These are phyloP conservation scores for Dendrobium huoshanense DNA, from an alignment of 106 monocot genomes.

Conservation along the genomic window DNA sequence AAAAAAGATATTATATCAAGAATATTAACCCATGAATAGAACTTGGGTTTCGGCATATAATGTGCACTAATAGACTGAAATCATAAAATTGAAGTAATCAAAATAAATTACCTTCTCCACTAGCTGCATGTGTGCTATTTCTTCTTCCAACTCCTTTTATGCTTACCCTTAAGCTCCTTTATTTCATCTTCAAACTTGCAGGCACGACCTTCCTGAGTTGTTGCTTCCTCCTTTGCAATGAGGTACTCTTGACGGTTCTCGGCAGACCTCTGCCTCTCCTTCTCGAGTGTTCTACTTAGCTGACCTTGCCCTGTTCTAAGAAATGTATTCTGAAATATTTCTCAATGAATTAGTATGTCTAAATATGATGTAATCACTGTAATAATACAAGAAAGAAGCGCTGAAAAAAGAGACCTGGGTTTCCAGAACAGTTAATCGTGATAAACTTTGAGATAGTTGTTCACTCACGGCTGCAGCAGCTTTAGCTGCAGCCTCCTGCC, in stretches of 20 bases:
- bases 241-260: constrained; percentile 96
- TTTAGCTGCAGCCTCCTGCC: constrained; percentile 95
- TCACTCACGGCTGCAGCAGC: constrained; percentile 80
- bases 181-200: constrained; percentile 92
- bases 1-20: neutral
- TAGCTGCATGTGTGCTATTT: constrained; percentile 52
- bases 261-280: constrained; percentile 92
- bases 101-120: constrained; percentile 65
- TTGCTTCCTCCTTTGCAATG: constrained; percentile 80
- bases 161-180: constrained; percentile 64
- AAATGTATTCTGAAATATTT: too few species aligned
- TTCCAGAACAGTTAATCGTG: constrained; percentile 82
- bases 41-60: neutral
- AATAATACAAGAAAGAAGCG: too few species aligned
- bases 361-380: too few species aligned
- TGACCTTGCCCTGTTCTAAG: constrained; percentile 95
- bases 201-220: constrained; percentile 86
- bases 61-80: neutral
- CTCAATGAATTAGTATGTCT: too few species aligned
- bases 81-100: neutral
- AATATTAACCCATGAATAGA: neutral
- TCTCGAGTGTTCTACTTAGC: constrained; percentile 79
- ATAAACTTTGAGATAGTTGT: constrained; percentile 70
- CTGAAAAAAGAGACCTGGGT: too few species aligned
- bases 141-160: constrained; percentile 69